phyloP scores from a whole-genome alignment of 2,329 filamentous ascomycete genomes.

The Colletotrichum noveboracense region DNA sequence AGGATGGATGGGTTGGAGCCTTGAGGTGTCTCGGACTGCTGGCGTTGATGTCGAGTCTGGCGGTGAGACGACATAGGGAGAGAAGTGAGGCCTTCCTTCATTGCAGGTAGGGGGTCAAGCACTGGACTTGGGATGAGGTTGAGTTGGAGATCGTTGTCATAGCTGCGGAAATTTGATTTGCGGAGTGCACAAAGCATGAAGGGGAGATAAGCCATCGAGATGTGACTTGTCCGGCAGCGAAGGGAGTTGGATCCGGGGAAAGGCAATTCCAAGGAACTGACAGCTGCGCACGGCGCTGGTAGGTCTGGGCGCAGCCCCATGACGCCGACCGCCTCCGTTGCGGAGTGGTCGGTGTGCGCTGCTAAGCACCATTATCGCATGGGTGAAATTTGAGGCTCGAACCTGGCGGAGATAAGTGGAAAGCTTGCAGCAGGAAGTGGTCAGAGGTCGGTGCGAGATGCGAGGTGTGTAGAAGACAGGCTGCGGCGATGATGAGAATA shows the following conservation, averaged over 20 bases:
- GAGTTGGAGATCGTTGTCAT: neutral
- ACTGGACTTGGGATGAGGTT: neutral
- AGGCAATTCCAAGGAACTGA: neutral
- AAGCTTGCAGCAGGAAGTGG: neutral
- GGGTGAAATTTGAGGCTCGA: neutral
- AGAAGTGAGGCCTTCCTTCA: neutral
- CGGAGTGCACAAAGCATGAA: neutral
- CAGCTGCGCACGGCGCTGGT: neutral
- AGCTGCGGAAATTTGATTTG: neutral
- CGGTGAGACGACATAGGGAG: constrained; percentile 5
- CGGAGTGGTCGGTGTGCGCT: neutral
- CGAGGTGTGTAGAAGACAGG: neutral
- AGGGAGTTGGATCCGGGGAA: constrained; percentile 12
- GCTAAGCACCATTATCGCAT: neutral
- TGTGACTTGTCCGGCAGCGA: constrained; percentile 14
- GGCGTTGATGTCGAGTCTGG: constrained; percentile 4
- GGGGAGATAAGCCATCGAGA: neutral
- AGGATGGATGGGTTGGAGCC: neutral
- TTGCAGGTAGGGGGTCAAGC: neutral
- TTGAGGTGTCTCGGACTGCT: neutral
- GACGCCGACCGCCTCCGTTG: neutral
- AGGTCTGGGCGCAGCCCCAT: constrained; percentile 8
- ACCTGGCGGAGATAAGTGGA: neutral
- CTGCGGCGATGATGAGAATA: neutral
- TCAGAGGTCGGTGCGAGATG: neutral